Percentiles rank a stretch among this genome's conserved stretches.
Evolutionary conservation across 2,329 filamentous ascomycete species (phyloP).

Genomic region (Myotisia sp.): DNA sequence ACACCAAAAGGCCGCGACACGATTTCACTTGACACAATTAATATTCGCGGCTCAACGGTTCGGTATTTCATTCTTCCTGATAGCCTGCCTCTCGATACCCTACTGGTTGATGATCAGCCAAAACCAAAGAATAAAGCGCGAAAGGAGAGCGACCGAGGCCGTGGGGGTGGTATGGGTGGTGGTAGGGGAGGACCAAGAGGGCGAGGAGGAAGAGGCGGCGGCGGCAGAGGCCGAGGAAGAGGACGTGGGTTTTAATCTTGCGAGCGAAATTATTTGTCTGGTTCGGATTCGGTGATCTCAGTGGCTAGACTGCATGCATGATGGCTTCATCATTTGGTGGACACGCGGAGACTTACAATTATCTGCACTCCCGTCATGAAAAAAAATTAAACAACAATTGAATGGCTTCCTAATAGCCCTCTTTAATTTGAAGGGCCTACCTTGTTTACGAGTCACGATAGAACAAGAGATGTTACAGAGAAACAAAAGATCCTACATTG

Average conservation of each 20-base stretch:
- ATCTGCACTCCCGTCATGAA: too few species aligned
- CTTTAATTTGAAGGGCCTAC: too few species aligned
- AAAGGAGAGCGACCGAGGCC: constrained; percentile 59
- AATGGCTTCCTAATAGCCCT: too few species aligned
- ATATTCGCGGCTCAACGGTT: constrained; percentile 89
- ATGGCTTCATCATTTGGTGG: too few species aligned
- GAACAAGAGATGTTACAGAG: too few species aligned
- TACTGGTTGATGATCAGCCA: constrained; percentile 88
- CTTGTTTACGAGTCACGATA: too few species aligned
- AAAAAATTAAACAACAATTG: too few species aligned
- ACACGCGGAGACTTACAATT: too few species aligned
- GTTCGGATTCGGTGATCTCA: too few species aligned
- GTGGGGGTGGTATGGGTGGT: constrained; percentile 33
- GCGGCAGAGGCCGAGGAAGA: constrained; percentile 43
- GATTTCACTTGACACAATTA: constrained; percentile 84
- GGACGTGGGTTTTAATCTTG: constrained; percentile 22
- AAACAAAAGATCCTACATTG: too few species aligned
- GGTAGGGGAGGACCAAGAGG: constrained; percentile 35
- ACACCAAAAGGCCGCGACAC: constrained; percentile 77
- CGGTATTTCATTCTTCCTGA: constrained; percentile 95
- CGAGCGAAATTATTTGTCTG: not conserved
- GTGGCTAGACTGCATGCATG: too few species aligned
- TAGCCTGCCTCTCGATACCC: constrained; percentile 82
- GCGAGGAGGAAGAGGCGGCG: constrained; percentile 38
- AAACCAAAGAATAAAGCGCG: constrained; percentile 99